Percentiles rank a stretch among this genome's conserved stretches.
Evolutionary conservation across 73 alveolate genomes (phyloP).

Genomic region (Diophrys appendiculata): DNA sequence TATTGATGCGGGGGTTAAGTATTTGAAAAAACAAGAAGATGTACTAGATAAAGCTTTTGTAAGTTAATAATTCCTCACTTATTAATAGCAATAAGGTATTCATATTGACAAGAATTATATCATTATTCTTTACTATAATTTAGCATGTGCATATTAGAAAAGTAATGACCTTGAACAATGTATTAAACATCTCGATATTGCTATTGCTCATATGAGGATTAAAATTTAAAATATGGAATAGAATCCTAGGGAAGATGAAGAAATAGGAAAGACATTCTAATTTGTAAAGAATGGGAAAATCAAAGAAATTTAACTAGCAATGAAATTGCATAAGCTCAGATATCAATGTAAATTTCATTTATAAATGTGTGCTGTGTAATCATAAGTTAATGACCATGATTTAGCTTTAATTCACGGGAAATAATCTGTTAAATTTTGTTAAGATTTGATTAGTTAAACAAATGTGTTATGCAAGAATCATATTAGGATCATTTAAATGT

Average conservation of each 20-base stretch:
- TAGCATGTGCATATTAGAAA: conserved; percentile 31
- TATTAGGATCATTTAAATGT: neutral
- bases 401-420: conserved; percentile 33
- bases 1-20: too few species aligned
- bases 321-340: conserved; percentile 3
- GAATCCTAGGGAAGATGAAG: neutral
- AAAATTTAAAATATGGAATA: neutral
- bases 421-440: conserved; percentile 18
- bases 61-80: too few species aligned
- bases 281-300: neutral
- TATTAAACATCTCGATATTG: conserved; percentile 11
- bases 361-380: conserved; percentile 21
- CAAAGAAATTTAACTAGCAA: conserved; percentile 20
- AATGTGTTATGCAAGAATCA: conserved; percentile 24
- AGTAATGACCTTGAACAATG: conserved; percentile 25
- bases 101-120: conserved; percentile 29
- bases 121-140: conserved; percentile 24
- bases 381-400: conserved; percentile 42
- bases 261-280: neutral
- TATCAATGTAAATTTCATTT: conserved; percentile 31
- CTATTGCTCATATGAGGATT: conserved; percentile 13
- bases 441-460: conserved; percentile 18
- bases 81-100: too few species aligned
- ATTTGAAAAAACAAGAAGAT: too few species aligned
- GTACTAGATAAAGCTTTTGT: too few species aligned